These are phyloP conservation scores for Cordyceps tenuipes DNA, from an alignment of 2,329 filamentous ascomycete genomes.

Conservation along the genomic window DNA sequence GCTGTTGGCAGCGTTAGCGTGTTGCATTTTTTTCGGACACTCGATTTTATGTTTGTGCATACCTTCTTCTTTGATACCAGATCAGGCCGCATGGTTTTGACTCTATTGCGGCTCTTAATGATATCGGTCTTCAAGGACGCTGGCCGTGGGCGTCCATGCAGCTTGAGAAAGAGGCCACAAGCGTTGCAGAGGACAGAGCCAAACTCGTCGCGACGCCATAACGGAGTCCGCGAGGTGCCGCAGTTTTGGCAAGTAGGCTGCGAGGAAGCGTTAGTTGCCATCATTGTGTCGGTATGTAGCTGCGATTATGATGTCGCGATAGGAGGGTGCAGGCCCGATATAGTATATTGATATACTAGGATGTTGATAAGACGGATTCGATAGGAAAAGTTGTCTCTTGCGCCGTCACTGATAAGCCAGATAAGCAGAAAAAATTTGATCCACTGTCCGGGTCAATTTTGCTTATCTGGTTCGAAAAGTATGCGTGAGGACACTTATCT, in stretches of 20 bases:
- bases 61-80: constrained; percentile 80
- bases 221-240: constrained; percentile 84
- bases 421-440: constrained; percentile 14
- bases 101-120: constrained; percentile 97
- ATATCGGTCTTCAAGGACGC: constrained; percentile 98
- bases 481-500: constrained; percentile 1
- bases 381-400: constrained; percentile 25
- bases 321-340: constrained; percentile 22
- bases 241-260: constrained; percentile 98
- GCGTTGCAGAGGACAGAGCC: constrained; percentile 97
- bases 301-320: constrained; percentile 16
- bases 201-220: constrained; percentile 95
- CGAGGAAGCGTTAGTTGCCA: constrained; percentile 53
- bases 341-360: constrained; percentile 20
- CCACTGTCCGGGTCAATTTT: constrained; percentile 1
- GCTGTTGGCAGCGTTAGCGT: constrained; percentile 19
- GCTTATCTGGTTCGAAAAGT: constrained; percentile 9
- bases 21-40: background rate
- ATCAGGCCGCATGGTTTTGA: constrained; percentile 77
- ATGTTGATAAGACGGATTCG: constrained; percentile 31
- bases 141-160: constrained; percentile 85
- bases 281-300: constrained; percentile 33
- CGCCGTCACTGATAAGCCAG: constrained; percentile 29
- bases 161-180: constrained; percentile 93
- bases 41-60: constrained; percentile 18